Conservation (phyloP, 495 filamentous ascomycete species). For the Daldinia grandis region DNA sequence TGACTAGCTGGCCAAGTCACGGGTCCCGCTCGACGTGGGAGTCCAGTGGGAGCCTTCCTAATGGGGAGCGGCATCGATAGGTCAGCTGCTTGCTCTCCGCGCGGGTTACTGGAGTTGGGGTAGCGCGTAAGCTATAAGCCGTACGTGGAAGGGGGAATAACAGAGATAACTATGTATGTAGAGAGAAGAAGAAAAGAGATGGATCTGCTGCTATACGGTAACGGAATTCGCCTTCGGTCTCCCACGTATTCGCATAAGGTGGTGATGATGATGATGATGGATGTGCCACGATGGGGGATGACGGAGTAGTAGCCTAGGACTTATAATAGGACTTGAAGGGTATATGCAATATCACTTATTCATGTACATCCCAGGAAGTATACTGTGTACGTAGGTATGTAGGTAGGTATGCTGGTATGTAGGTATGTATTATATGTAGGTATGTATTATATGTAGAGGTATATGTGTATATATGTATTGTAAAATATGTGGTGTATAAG, state of each 20-base stretch:
- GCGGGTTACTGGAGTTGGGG: slow-evolving; percentile 38
- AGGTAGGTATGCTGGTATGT: too few species aligned
- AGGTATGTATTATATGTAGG: too few species aligned
- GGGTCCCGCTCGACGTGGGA: slow-evolving; percentile 18
- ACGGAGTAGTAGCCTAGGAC: slow-evolving; percentile 4
- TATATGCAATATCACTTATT: too few species aligned
- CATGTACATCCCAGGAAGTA: too few species aligned
- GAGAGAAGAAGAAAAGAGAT: slow-evolving; percentile 11
- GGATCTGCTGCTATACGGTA: slow-evolving; percentile 18
- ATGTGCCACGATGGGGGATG: background rate
- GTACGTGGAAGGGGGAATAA: background rate
- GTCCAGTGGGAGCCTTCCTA: slow-evolving; percentile 34
- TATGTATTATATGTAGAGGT: too few species aligned
- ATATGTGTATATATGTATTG: background rate
- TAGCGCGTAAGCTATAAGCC: slow-evolving; percentile 18
- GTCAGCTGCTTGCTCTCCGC: slow-evolving; percentile 32
- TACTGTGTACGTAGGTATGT: too few species aligned
- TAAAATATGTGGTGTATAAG: background rate
- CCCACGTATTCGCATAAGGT: background rate
- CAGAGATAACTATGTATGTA: slow-evolving; percentile 1
- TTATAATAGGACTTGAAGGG: too few species aligned
- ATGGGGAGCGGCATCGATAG: slow-evolving; percentile 32
- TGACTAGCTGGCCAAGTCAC: slow-evolving; percentile 32
- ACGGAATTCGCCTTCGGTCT: slow-evolving; percentile 28
- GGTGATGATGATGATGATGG: too few species aligned